These are phyloP conservation scores for Xylaria grammica DNA, from an alignment of 495 filamentous ascomycete genomes.

Conservation along the genomic window DNA sequence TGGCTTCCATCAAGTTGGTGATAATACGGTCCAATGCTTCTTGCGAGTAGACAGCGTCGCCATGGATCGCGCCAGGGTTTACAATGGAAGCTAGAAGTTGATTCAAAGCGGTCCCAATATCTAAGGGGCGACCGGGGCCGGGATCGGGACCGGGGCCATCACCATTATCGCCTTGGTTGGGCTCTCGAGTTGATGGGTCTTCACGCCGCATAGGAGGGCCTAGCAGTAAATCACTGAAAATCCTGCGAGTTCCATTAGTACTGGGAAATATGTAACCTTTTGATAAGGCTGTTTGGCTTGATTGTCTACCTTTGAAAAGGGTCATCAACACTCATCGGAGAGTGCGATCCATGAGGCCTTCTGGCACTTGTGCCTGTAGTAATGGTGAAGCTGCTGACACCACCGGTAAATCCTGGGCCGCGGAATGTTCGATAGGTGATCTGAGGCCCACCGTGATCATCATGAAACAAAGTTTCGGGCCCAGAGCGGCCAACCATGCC, in stretches of 20 bases:
- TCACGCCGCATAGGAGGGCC: slow-evolving; percentile 25
- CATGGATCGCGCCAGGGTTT: slow-evolving; percentile 62
- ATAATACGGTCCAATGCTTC: slow-evolving; percentile 91
- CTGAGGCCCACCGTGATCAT: slow-evolving; percentile 22
- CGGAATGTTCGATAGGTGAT: slow-evolving; percentile 35
- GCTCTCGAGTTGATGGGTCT: background rate
- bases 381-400: slow-evolving; percentile 42
- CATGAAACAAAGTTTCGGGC: slow-evolving; percentile 33
- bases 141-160: slow-evolving; percentile 10
- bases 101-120: slow-evolving; percentile 40
- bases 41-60: slow-evolving; percentile 91
- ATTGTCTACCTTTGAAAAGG: slow-evolving; percentile 36
- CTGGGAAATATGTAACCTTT: background rate
- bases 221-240: slow-evolving; percentile 27
- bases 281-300: background rate
- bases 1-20: slow-evolving; percentile 83
- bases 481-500: slow-evolving; percentile 32
- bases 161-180: slow-evolving; percentile 24
- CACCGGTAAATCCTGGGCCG: slow-evolving; percentile 31
- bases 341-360: slow-evolving; percentile 12
- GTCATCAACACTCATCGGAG: slow-evolving; percentile 23
- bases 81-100: slow-evolving; percentile 59
- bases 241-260: slow-evolving; percentile 18
- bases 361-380: slow-evolving; percentile 26
- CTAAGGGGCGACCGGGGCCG: slow-evolving; percentile 21